A percentile compares a stretch with the other conserved stretches of the same genome.
Evolutionary conservation across 2,329 filamentous ascomycete genomes (phyloP).

Genomic region (Exophiala bonariae): DNA sequence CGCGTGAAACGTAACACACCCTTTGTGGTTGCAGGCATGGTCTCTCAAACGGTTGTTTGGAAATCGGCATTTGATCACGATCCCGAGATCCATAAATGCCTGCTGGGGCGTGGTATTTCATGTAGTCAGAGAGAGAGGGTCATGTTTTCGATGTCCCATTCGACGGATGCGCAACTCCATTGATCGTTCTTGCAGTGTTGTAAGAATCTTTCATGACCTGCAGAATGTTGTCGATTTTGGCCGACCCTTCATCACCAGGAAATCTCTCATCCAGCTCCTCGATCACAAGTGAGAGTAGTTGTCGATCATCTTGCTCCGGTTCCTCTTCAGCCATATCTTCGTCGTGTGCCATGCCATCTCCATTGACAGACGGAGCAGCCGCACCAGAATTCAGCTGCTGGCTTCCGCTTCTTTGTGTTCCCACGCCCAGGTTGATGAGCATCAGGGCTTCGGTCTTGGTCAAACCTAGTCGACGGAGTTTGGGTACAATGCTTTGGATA

Average conservation of each 20-base stretch:
- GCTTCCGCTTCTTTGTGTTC: slow-evolving; percentile 27
- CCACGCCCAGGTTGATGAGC: slow-evolving; percentile 47
- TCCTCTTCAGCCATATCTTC: slow-evolving; percentile 15
- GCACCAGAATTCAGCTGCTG: slow-evolving; percentile 1
- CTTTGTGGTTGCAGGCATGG: no score
- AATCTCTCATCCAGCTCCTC: slow-evolving; percentile 28
- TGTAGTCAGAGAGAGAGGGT: no score
- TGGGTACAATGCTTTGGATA: slow-evolving; percentile 37
- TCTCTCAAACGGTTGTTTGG: no score
- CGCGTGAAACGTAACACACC: no score
- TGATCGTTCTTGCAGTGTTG: slow-evolving; percentile 1
- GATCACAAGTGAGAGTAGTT: slow-evolving; percentile 23
- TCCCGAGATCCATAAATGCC: no score
- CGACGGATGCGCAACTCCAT: background rate
- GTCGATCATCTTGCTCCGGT: slow-evolving; percentile 14
- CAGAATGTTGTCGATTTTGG: slow-evolving; percentile 23
- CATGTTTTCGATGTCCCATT: no score
- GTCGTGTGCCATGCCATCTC: slow-evolving; percentile 3
- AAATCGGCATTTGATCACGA: no score
- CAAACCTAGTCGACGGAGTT: slow-evolving; percentile 40
- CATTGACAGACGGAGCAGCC: background rate
- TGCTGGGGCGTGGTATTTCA: no score
- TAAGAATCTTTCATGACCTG: slow-evolving; percentile 15
- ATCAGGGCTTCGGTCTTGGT: slow-evolving; percentile 49
- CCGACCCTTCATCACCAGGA: slow-evolving; percentile 25